phyloP scores from a whole-genome alignment of 352 stramenopile species.

The Phytopythium ostracodes region DNA sequence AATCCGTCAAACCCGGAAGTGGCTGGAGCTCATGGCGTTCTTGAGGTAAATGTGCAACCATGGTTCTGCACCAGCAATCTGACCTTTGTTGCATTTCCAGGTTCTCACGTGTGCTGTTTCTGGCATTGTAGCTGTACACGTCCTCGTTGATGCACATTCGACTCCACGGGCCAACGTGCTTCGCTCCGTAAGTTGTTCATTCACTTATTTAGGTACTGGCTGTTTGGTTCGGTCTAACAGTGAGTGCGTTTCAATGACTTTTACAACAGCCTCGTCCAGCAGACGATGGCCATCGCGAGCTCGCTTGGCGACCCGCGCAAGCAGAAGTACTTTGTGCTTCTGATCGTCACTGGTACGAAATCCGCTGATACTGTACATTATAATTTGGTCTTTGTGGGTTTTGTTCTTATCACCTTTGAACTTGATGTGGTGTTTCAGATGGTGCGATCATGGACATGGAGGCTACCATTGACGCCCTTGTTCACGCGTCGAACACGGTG shows the following conservation, averaged over 20 bases:
- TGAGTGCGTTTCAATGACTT: not conserved
- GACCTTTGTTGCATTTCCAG: too few species aligned
- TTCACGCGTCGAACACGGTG: slow-evolving; percentile 46
- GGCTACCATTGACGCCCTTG: slow-evolving; percentile 47
- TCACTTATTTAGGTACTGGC: not conserved
- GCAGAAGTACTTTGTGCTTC: slow-evolving; percentile 83
- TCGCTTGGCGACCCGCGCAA: slow-evolving; percentile 40
- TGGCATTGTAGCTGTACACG: slow-evolving; percentile 37
- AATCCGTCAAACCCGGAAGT: slow-evolving; percentile 73
- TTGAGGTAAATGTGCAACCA: slow-evolving; percentile 34
- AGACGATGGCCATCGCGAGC: slow-evolving; percentile 43
- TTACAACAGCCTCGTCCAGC: slow-evolving; percentile 36
- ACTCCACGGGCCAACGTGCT: slow-evolving; percentile 52
- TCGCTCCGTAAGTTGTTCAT: slow-evolving; percentile 36
- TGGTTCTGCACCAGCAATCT: not conserved
- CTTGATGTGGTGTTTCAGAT: slow-evolving; percentile 22
- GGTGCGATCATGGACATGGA: slow-evolving; percentile 89
- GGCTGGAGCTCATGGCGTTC: slow-evolving; percentile 59
- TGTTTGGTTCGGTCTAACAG: not conserved
- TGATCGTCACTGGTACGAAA: slow-evolving; percentile 70
- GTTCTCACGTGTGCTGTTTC: not conserved
- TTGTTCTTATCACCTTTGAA: not conserved
- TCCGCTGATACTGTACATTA: too few species aligned
- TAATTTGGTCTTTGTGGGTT: not conserved
- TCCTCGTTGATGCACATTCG: slow-evolving; percentile 47